Conservation (phyloP, 2,329 filamentous ascomycete species). For the Diplodia sapinea region DNA sequence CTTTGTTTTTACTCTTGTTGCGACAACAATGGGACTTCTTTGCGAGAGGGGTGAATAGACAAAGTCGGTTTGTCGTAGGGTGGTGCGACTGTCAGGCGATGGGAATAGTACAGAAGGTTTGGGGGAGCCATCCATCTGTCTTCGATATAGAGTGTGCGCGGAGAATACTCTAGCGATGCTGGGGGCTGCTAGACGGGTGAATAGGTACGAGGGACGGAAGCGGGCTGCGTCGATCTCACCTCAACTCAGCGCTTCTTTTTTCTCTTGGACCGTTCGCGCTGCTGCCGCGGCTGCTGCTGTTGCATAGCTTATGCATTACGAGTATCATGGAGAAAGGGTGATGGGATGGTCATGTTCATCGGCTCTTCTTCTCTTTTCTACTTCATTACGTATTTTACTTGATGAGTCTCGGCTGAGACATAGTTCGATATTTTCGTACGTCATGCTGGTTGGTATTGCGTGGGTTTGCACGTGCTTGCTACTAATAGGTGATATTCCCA, state of each 20-base stretch:
- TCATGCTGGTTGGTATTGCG: not conserved
- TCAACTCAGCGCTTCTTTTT: not conserved
- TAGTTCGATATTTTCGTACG: not conserved
- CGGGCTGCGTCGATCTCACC: not conserved
- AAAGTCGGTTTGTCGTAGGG: not conserved
- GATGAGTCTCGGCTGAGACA: not conserved
- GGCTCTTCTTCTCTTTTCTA: not conserved
- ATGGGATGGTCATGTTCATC: conserved; percentile 6
- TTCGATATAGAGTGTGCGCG: conserved; percentile 16
- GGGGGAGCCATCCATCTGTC: conserved; percentile 1
- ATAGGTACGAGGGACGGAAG: not conserved
- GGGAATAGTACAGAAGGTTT: not conserved
- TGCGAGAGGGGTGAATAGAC: not conserved
- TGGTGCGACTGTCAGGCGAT: conserved; percentile 6
- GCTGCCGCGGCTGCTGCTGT: not conserved
- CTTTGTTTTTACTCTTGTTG: not conserved
- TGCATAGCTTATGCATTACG: conserved; percentile 25
- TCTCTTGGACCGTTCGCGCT: not conserved
- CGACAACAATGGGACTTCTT: not conserved
- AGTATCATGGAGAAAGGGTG: conserved; percentile 18
- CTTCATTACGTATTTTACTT: not conserved
- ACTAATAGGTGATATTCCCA: not conserved
- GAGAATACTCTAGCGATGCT: not conserved
- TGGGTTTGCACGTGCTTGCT: not conserved
- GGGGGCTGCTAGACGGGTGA: not conserved